Evolutionary conservation across 2,329 filamentous ascomycete species (phyloP).

Genomic region (Aspergillus calidoustus): DNA sequence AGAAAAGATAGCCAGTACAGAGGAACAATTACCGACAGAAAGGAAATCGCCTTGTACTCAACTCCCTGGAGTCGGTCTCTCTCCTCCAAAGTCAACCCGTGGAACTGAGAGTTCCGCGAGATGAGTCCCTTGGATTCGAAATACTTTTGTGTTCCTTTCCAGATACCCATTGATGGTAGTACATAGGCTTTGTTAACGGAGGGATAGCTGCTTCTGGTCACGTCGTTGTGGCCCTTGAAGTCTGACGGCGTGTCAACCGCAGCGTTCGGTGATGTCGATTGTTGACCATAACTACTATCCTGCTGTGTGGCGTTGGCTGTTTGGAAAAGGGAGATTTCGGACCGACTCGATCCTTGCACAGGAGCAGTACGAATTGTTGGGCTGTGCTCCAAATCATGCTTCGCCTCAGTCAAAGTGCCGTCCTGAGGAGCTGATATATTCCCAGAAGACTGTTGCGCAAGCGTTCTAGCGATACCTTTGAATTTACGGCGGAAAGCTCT

Average conservation of each 20-base stretch:
- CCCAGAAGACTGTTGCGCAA: constrained; percentile 6
- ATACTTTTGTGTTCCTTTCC: constrained; percentile 36
- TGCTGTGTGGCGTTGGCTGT: not conserved
- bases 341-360: constrained; percentile 2
- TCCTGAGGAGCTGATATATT: not conserved
- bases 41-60: constrained; percentile 47
- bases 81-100: constrained; percentile 51
- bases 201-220: constrained; percentile 28
- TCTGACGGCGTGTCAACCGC: constrained; percentile 42
- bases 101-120: constrained; percentile 56
- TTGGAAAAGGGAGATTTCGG: constrained; percentile 17
- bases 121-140: constrained; percentile 38
- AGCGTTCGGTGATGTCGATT: constrained; percentile 37
- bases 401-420: not conserved
- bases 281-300: constrained; percentile 27
- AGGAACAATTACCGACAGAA: constrained; percentile 44
- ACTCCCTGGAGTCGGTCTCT: constrained; percentile 49
- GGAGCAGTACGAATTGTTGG: constrained; percentile 4
- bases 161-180: constrained; percentile 29
- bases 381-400: not conserved
- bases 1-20: constrained; percentile 55
- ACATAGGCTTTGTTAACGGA: constrained; percentile 24
- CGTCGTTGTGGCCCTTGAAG: constrained; percentile 39
- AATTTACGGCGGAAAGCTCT: constrained; percentile 67
- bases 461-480: constrained; percentile 32